Evolutionary conservation across 257 asterid species (phyloP).

Genomic region (Solanum bulbocastanum): DNA sequence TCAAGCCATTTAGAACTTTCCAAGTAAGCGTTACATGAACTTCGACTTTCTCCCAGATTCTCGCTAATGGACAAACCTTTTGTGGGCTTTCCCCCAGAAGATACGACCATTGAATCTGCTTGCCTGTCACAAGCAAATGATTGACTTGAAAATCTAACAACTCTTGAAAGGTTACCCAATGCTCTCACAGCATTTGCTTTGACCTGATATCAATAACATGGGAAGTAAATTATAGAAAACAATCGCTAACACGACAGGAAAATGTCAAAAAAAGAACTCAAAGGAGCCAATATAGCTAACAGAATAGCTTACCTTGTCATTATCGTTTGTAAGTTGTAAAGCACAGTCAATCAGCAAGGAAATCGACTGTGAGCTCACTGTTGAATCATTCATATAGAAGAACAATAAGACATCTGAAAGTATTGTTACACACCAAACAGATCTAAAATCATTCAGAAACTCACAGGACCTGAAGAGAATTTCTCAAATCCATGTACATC

Average conservation of each 20-base stretch:
- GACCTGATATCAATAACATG: conserved; percentile 32
- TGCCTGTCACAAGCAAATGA: conserved; percentile 18
- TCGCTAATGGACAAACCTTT: conserved; percentile 13
- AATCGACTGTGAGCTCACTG: conserved; percentile 34
- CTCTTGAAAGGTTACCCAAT: conserved; percentile 80
- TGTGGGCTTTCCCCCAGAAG: conserved; percentile 6
- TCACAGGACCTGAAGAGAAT: conserved; percentile 21
- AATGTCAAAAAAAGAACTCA: neutral
- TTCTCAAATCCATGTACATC: conserved; percentile 35
- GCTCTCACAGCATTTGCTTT: conserved; percentile 98
- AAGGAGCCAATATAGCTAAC: neutral
- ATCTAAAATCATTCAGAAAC: conserved; percentile 4
- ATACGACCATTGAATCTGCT: conserved; percentile 5
- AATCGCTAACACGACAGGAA: neutral
- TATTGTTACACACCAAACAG: conserved; percentile 7
- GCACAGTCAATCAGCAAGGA: conserved; percentile 54
- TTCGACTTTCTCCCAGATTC: conserved; percentile 22
- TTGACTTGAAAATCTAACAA: conserved; percentile 36
- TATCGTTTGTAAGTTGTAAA: conserved; percentile 66
- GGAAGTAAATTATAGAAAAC: neutral
- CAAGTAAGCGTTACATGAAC: conserved; percentile 18
- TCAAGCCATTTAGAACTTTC: conserved; percentile 48
- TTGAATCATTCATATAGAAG: conserved; percentile 31
- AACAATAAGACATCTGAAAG: conserved; percentile 15
- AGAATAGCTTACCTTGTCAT: conserved; percentile 66